Percentiles rank a stretch among this genome's conserved stretches.
These are phyloP conservation scores for Eucalyptus regnans DNA, from an alignment of 345 rosid genomes.

Conservation along the genomic window DNA sequence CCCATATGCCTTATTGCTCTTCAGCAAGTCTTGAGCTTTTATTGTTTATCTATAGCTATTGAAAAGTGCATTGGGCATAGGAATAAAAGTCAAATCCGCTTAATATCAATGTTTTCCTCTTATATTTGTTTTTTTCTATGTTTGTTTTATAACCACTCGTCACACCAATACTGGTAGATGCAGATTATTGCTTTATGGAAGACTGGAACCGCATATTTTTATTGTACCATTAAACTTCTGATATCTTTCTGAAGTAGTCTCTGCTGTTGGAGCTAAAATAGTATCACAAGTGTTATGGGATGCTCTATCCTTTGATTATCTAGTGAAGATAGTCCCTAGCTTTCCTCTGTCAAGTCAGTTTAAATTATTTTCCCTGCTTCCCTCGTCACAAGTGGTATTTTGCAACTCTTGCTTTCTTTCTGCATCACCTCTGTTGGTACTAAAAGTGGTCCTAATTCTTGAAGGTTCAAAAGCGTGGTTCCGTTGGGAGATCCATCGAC, in stretches of 20 bases:
- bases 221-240: neutral
- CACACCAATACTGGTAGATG: neutral
- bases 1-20: neutral
- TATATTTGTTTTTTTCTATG: neutral
- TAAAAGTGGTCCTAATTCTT: neutral
- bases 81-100: neutral
- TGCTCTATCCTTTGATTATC: neutral
- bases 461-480: conserved; percentile 96
- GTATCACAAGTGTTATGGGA: neutral
- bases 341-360: neutral
- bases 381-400: neutral
- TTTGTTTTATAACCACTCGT: neutral
- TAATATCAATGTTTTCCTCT: neutral
- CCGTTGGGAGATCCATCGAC: conserved; percentile 94
- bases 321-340: neutral
- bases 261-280: neutral
- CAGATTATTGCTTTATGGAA: neutral
- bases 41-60: neutral
- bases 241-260: neutral
- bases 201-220: neutral
- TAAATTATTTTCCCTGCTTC: neutral
- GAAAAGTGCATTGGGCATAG: neutral
- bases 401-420: neutral
- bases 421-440: neutral
- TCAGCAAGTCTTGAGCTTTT: neutral